Evolutionary conservation across 805 yeast species (phyloP).

Genomic region (Myxozyma neglecta): DNA sequence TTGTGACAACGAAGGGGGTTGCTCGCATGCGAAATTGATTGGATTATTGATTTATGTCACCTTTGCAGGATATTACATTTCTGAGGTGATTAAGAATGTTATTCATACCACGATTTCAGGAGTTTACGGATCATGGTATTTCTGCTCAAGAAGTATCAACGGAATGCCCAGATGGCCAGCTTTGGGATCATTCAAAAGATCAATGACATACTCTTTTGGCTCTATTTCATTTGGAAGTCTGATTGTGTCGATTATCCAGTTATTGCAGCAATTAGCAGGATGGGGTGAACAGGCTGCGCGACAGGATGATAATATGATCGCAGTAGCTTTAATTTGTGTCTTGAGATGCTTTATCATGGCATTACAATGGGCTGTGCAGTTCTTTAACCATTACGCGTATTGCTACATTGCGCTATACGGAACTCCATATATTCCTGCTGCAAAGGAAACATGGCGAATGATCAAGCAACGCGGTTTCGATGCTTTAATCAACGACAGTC

Average conservation of each 20-base stretch:
- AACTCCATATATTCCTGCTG: slow-evolving; percentile 67
- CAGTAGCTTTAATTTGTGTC: slow-evolving; percentile 53
- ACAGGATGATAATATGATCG: slow-evolving; percentile 54
- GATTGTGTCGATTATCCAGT: slow-evolving; percentile 69
- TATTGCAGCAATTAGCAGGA: slow-evolving; percentile 56
- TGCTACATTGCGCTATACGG: slow-evolving; percentile 88
- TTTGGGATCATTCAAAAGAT: slow-evolving; percentile 73
- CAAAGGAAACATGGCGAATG: slow-evolving; percentile 79
- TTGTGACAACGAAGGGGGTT: slow-evolving; percentile 54
- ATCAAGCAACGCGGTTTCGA: slow-evolving; percentile 78
- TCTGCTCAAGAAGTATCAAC: slow-evolving; percentile 69
- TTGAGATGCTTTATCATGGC: slow-evolving; percentile 58
- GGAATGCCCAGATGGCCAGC: slow-evolving; percentile 82
- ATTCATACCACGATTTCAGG: slow-evolving; percentile 82
- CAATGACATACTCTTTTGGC: slow-evolving; percentile 84
- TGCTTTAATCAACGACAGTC: slow-evolving; percentile 79
- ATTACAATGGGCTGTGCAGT: slow-evolving; percentile 75
- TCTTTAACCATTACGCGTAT: slow-evolving; percentile 89
- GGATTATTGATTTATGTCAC: slow-evolving; percentile 72
- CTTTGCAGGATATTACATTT: slow-evolving; percentile 78
- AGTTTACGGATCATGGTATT: slow-evolving; percentile 89
- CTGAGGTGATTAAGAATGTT: slow-evolving; percentile 78
- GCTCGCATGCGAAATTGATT: slow-evolving; percentile 61
- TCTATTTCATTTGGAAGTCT: slow-evolving; percentile 84
- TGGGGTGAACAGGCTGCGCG: slow-evolving; percentile 54